These are phyloP conservation scores for Dendrothele bispora DNA, from an alignment of 768 basidiomycete genomes.

Conservation along the genomic window DNA sequence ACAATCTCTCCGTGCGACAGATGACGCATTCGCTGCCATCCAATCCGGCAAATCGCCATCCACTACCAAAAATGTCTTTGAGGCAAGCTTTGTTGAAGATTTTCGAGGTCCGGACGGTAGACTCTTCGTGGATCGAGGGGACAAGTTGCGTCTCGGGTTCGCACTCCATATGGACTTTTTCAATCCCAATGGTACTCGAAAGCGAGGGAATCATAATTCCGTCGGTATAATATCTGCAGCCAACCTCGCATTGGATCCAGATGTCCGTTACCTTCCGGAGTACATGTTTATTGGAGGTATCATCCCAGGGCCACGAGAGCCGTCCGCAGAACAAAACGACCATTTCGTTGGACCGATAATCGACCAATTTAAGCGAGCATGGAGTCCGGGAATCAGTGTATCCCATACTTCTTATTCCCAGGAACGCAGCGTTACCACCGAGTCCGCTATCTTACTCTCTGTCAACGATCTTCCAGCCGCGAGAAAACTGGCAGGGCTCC, in stretches of 20 bases:
- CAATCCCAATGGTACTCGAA: conserved; percentile 19
- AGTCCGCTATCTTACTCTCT: conserved; percentile 10
- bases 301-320: conserved; percentile 24
- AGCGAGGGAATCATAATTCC: conserved; percentile 9
- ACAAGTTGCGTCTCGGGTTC: conserved; percentile 16
- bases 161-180: conserved; percentile 22
- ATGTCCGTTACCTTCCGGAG: conserved; percentile 14
- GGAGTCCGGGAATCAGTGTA: conserved; percentile 19
- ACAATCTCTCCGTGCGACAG: conserved; percentile 2
- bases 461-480: conserved; percentile 28
- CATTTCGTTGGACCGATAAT: conserved; percentile 15
- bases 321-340: conserved; percentile 1
- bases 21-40: conserved; percentile 5
- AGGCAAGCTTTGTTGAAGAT: too few relatives aligned
- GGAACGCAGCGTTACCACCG: conserved; percentile 1
- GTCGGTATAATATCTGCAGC: conserved; percentile 18
- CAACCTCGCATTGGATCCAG: conserved; percentile 19
- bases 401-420: conserved; percentile 4
- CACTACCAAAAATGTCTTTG: neutral
- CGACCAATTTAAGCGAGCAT: conserved; percentile 10
- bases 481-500: conserved; percentile 23
- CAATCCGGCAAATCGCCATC: neutral
- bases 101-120: too few relatives aligned
- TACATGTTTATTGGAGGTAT: conserved; percentile 20
- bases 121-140: too few relatives aligned